Conservation (phyloP, 2,329 filamentous ascomycete species). For the Cercospora berteroae region DNA sequence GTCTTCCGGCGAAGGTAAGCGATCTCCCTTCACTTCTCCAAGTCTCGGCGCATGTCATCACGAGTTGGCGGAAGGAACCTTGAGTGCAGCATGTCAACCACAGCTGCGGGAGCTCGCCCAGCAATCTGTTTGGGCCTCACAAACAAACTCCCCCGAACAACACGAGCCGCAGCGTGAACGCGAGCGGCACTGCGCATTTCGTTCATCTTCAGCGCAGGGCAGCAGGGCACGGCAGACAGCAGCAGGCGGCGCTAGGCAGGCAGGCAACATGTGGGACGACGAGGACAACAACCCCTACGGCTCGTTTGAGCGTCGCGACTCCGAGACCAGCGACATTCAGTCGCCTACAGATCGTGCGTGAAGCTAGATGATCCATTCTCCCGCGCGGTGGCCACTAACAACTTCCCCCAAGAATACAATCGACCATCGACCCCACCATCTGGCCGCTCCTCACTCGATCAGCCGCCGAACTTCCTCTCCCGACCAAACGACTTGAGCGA, state of each 20-base stretch:
- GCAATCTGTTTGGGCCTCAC: background rate
- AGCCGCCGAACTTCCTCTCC: constrained; percentile 58
- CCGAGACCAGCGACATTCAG: constrained; percentile 62
- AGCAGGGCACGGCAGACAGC: background rate
- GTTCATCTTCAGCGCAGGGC: background rate
- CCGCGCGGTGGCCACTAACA: background rate
- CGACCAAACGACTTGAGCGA: constrained; percentile 56
- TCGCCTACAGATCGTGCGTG: constrained; percentile 33
- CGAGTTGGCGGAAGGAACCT: constrained; percentile 9
- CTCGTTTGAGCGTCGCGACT: constrained; percentile 85
- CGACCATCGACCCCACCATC: constrained; percentile 64
- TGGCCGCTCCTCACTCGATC: constrained; percentile 67
- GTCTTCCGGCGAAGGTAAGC: background rate
- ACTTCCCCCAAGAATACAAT: constrained; percentile 54
- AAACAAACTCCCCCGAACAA: background rate
- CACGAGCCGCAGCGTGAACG: background rate
- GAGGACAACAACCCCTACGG: constrained; percentile 98
- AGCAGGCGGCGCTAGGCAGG: background rate
- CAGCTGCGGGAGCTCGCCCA: constrained; percentile 11
- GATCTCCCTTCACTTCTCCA: constrained; percentile 1
- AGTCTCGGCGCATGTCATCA: constrained; percentile 16
- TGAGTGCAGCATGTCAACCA: constrained; percentile 7
- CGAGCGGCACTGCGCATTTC: background rate
- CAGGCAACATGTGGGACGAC: constrained; percentile 86
- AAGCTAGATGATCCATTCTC: background rate